Evolutionary conservation across 2,329 filamentous ascomycete genomes (phyloP), one percentile per base, ranked within the genome.

Genomic region (Apiospora saccharicola): DNA sequence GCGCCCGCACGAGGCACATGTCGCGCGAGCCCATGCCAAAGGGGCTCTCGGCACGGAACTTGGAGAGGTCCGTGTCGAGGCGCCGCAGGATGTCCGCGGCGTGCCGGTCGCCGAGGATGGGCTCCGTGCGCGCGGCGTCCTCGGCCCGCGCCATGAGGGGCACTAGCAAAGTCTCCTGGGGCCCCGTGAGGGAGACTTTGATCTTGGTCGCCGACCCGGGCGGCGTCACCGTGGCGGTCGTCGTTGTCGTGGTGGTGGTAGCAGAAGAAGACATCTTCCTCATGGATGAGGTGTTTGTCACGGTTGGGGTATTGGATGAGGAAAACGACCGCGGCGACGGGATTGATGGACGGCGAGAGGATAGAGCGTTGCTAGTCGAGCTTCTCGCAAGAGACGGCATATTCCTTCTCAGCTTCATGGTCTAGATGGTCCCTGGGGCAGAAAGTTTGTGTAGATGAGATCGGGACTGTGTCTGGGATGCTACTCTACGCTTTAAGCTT

Each of bases 161-260:
- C 26, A 74, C 75, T 61, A 80, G 72, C 34, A 79, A 72, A 4
- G 78, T 80, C 69, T 77, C 76, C 67, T 77, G 72, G 1, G 74
- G 71, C 6, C 76, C 77, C 1, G 74, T 75, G 1, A 79, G 71
- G 5, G 72, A 64, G 14, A 78, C 68, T 67, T 75, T 76, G 43
- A 75, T 68, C 49, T 74, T 76, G 19, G 46, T 26, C 34, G 68
- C 13, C 19, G 46, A 47, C 14, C 43, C 24, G 16, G 67, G 46
- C 43, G 67, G 43, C 24, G 53, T 37, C 26, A 61, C 53, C 16
- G 53, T 34, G 26, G 53, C 16, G 5, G 24, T 53, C 14, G 49
- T 53, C 14, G 44, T 46, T 4, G 43, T 46, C 0, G 43, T 16
- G 57, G 61, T 37, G 47, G 68, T 37, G 19, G 57, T 64, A 8